Conservation (phyloP, 2,329 filamentous ascomycete species). For the Calonectria fujianensis region DNA sequence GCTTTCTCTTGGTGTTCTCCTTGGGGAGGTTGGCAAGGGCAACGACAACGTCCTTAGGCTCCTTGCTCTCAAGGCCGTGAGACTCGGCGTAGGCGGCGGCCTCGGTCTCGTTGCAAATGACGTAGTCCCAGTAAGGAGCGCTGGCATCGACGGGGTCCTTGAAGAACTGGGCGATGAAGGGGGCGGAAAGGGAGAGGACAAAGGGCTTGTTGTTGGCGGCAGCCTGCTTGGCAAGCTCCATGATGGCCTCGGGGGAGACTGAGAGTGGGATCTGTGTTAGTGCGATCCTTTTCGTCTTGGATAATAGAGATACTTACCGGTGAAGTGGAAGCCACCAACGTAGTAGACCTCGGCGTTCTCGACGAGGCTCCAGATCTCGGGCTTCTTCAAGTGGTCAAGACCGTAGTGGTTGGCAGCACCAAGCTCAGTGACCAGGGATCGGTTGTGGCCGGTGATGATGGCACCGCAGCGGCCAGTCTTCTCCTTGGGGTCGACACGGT, state of each 20-base stretch:
- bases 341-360: constrained; percentile 93
- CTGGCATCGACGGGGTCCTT: constrained; percentile 93
- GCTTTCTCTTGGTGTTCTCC: constrained; percentile 89
- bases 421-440: constrained; percentile 95
- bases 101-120: constrained; percentile 98
- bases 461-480: constrained; percentile 96
- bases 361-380: constrained; percentile 93
- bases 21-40: constrained; percentile 92
- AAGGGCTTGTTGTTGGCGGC: constrained; percentile 93
- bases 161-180: constrained; percentile 98
- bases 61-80: constrained; percentile 83
- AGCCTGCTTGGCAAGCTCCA: constrained; percentile 93
- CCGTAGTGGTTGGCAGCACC: constrained; percentile 98
- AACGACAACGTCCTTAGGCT: constrained; percentile 90
- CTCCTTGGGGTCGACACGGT: constrained; percentile 89
- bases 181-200: constrained; percentile 92
- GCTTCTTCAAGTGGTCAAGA: constrained; percentile 92
- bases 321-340: constrained; percentile 97
- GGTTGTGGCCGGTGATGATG: constrained; percentile 97
- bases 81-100: constrained; percentile 90
- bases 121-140: constrained; percentile 94
- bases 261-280: not conserved
- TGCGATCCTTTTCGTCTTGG: not conserved
- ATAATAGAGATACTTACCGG: constrained; percentile 64
- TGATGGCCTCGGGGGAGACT: constrained; percentile 92